A percentile compares a stretch with the other conserved stretches of the same genome.
Evolutionary conservation across 139 green algal species (phyloP).

Genomic region (Chlamydomonas sp.): DNA sequence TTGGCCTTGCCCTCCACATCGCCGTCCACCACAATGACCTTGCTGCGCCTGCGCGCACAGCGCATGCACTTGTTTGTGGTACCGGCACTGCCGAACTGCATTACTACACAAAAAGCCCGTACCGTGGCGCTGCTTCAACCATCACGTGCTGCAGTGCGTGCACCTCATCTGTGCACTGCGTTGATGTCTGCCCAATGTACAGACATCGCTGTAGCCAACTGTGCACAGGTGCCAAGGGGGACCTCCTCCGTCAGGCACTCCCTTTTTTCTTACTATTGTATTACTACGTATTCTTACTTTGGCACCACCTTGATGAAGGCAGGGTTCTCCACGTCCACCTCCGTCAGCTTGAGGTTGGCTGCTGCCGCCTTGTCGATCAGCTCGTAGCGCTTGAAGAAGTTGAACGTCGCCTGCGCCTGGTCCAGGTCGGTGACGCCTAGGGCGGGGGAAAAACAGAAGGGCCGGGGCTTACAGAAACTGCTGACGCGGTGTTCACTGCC

Average conservation of each 20-base stretch:
- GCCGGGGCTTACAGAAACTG: background rate
- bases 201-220: too few relatives aligned
- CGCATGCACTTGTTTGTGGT: too few relatives aligned
- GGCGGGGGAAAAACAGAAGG: background rate
- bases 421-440: conserved; percentile 11
- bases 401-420: background rate
- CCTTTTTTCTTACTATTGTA: background rate
- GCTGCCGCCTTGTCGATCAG: conserved; percentile 25
- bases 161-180: too few relatives aligned
- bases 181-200: too few relatives aligned
- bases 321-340: background rate
- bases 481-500: too few relatives aligned
- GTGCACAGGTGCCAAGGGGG: too few relatives aligned
- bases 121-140: too few relatives aligned
- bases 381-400: conserved; percentile 37
- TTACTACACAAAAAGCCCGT: background rate
- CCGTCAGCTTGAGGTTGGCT: conserved; percentile 27
- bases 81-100: background rate
- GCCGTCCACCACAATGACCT: conserved; percentile 30
- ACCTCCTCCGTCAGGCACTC: background rate
- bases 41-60: background rate
- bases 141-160: too few relatives aligned
- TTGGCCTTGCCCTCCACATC: conserved; percentile 14
- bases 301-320: conserved; percentile 21
- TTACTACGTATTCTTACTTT: background rate